phyloP scores from a whole-genome alignment of 371 early-diverging fungal genomes.

The Entomophthora muscae region DNA sequence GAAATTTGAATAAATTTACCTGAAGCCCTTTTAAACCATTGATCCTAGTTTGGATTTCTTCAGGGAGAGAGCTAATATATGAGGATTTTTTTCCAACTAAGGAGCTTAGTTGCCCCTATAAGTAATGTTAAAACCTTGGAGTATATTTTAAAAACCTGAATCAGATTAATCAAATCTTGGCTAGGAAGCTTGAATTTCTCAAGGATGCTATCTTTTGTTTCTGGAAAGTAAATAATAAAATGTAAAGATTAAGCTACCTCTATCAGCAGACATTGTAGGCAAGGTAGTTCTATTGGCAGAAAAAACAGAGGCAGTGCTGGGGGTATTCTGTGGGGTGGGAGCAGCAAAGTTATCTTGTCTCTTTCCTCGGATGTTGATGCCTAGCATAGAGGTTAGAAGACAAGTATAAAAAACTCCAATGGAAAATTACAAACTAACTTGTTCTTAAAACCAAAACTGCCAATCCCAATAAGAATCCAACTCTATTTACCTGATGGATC shows the following conservation, averaged over 20 bases:
- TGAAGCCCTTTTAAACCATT: slow-evolving; percentile 43
- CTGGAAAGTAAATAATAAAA: background rate
- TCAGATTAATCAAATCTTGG: background rate
- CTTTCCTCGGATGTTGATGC: too few relatives aligned
- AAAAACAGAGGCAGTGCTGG: background rate
- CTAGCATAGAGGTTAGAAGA: too few relatives aligned
- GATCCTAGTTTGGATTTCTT: slow-evolving; percentile 58
- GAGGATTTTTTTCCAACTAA: slow-evolving; percentile 65
- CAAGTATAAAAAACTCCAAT: too few relatives aligned
- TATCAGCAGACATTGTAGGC: background rate
- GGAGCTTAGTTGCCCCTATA: slow-evolving; percentile 49
- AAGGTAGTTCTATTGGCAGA: background rate
- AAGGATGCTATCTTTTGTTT: background rate
- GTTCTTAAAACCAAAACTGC: too few relatives aligned
- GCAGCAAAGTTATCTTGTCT: background rate
- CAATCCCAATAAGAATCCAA: too few relatives aligned
- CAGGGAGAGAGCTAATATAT: slow-evolving; percentile 59
- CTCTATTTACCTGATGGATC: too few relatives aligned
- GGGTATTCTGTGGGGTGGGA: background rate
- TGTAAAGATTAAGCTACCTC: background rate
- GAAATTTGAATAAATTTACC: background rate
- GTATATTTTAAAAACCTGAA: background rate
- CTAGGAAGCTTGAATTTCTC: background rate
- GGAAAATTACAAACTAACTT: too few relatives aligned
- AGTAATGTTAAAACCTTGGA: slow-evolving; percentile 6